Base-by-base conservation (phyloP, 129 eudicot species). In the Mikania micrantha region DNA sequence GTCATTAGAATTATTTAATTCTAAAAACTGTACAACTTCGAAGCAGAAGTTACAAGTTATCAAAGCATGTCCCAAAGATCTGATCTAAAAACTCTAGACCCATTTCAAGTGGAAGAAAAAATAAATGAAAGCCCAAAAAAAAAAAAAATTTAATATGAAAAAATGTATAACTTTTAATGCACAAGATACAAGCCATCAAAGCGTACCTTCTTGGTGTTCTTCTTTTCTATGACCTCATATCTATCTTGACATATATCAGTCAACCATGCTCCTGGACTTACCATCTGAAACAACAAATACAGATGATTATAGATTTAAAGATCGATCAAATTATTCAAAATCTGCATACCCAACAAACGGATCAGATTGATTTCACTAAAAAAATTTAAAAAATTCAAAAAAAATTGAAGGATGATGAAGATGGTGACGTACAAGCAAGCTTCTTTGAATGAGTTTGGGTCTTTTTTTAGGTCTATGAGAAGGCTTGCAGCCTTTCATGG, bases 181-280 rank as follows among this genome's bases (percentile, higher is more conserved):
- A 47, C 39, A 47, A 29, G 16, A 28, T 42, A 71, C 76, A 17
- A 19, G 34, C 58, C 78, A 52, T 5, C n/a, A 29, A 29, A 22
- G 62, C 71, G 39, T 58, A 61, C 87, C 90, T 85, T 85, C 78
- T 82, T 86, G 1, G 77, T 52, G 36, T 54, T 66, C 82, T 82
- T 80, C 74, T 85, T 85, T 75, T 85, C 91, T 34, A 83, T 58
- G 7, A 85, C 91, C 47, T 85, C 87, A 70, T 85, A 85, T 61
- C 90, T 82, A 40, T 85, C 90, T 69, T 68, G 68, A 48, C 84
- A 71, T 82, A 85, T 52, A 66, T 85, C 87, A 28, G 71, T 69
- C 73, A 85, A 65, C 91, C 91, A 85, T 61, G 79, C 79, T 38
- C 90, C 90, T 12, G 91, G 91, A 74, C 87, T 82, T 81, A 75